A percentile compares a stretch with the other conserved stretches of the same genome.
Evolutionary conservation across 2,329 filamentous ascomycete species (phyloP).

Genomic region (Stachybotrys elegans): DNA sequence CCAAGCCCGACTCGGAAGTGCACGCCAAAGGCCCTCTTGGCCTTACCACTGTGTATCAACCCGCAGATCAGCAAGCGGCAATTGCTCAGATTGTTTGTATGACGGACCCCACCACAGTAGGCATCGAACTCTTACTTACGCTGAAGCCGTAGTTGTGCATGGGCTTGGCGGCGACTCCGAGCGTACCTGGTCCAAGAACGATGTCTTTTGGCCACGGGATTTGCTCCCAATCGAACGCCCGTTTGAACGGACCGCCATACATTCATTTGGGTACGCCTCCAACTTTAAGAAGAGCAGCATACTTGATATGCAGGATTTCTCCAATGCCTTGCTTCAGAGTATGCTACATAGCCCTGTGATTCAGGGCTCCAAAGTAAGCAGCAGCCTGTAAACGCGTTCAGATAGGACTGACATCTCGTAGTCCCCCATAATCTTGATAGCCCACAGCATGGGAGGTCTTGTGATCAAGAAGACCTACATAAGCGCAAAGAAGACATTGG

Average conservation of each 20-base stretch:
- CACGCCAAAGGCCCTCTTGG: neutral
- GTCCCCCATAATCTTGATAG: neutral
- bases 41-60: neutral
- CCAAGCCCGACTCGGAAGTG: neutral
- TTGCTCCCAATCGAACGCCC: neutral
- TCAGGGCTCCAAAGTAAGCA: neutral
- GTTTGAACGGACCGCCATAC: neutral
- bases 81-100: conserved; percentile 2
- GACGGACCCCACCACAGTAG: neutral
- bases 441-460: neutral
- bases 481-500: neutral
- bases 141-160: conserved; percentile 1
- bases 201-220: neutral
- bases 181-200: conserved; percentile 1
- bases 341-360: neutral
- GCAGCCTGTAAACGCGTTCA: neutral
- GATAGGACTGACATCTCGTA: neutral
- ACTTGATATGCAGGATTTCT: neutral
- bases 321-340: neutral
- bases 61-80: neutral
- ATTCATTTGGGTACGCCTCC: conserved; percentile 1
- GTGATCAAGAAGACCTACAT: neutral
- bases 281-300: conserved; percentile 1
- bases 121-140: neutral
- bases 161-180: conserved; percentile 1